Evolutionary conservation across 1,139 yeast species (phyloP).

Genomic region (Lizanozyma gosingica): DNA sequence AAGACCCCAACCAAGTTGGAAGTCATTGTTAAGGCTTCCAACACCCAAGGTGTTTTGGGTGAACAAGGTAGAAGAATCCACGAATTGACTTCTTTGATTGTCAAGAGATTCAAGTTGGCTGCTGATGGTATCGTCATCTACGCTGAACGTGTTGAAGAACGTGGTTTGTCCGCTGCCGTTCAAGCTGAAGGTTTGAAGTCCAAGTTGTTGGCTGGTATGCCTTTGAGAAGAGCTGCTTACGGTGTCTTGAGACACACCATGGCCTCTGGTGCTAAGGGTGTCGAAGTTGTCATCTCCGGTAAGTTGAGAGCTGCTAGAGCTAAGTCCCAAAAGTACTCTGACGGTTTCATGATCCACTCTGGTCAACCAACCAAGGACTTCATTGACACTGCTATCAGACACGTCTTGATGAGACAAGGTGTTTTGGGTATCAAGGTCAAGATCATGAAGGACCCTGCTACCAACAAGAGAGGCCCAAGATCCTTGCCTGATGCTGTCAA

Average conservation of each 20-base stretch:
- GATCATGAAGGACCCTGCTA: slow-evolving; percentile 98
- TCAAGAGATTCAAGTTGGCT: slow-evolving; percentile 96
- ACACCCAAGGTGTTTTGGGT: slow-evolving; percentile 98
- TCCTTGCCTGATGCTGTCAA: slow-evolving; percentile 93
- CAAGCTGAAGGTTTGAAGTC: slow-evolving; percentile 99
- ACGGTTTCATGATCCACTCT: slow-evolving; percentile 99
- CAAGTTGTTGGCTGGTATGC: slow-evolving; percentile 97
- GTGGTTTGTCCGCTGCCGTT: slow-evolving; percentile 99
- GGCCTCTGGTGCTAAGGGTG: slow-evolving; percentile 99
- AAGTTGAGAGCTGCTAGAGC: slow-evolving; percentile 99
- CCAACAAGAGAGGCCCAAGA: slow-evolving; percentile 84
- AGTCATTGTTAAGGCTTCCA: slow-evolving; percentile 97
- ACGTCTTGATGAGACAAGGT: slow-evolving; percentile 99
- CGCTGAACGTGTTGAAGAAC: slow-evolving; percentile 99
- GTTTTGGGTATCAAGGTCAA: slow-evolving; percentile 98
- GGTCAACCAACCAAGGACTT: slow-evolving; percentile 99
- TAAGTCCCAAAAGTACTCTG: slow-evolving; percentile 99
- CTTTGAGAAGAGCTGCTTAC: slow-evolving; percentile 99
- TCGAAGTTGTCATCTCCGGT: slow-evolving; percentile 98
- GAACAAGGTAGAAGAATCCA: slow-evolving; percentile 99
- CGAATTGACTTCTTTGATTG: slow-evolving; percentile 94
- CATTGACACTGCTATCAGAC: slow-evolving; percentile 98
- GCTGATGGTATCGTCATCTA: slow-evolving; percentile 91
- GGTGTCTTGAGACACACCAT: slow-evolving; percentile 99
- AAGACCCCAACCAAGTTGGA: slow-evolving; percentile 97